Base-by-base conservation (phyloP, 2,329 filamentous ascomycete species). In the Colletotrichum neosansevieriae region DNA sequence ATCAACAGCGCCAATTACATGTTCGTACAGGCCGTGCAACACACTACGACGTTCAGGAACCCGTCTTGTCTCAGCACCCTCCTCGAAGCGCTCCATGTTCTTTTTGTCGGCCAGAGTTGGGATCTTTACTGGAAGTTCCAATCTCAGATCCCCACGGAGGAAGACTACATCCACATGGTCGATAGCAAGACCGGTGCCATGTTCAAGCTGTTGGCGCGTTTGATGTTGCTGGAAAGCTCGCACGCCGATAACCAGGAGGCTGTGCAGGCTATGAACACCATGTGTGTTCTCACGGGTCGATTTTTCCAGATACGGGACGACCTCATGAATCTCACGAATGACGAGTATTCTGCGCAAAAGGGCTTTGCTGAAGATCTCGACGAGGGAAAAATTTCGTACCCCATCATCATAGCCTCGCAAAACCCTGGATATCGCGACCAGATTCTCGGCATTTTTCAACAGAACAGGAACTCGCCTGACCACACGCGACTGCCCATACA, bases 321-420 rank as follows among this genome's bases (percentile, higher is more conserved):
- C 60, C 78, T 76, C 63, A 70, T 70, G 70, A 79, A 79, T 61
- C 63, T 79, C 1, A 64, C 56, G 1, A 75, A 72, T 0, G 38
- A 19, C 1, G 70, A 76, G 75, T 82, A 82, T 58, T 73, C 77
- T 2, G 68, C 71, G 1, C 71, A 77, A 38, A 82, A 82, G 65
- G 80, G 81, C 0, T 80, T 80, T 62, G 78, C 76, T 62, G 80
- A 82, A 42, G 81, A 83, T 63, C 72, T 83, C 0, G 77, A 79
- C 24, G 80, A 83, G 70, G 80, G 81, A 0, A 83, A 84, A 70
- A 77, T 77, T 57, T 81, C 80, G 2, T 72, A 79, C 13, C 73
- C 73, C 1, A 64, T 82, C 5, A 75, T 80, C 19, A 61, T 54
- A 32, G 19, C 19, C 17, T 12, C 54, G 32, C 49, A 64, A 10